A percentile compares a stretch with the other conserved stretches of the same genome.
These are phyloP conservation scores for Clarireedia monteithiana DNA, from an alignment of 2,329 filamentous ascomycete genomes.

Conservation along the genomic window DNA sequence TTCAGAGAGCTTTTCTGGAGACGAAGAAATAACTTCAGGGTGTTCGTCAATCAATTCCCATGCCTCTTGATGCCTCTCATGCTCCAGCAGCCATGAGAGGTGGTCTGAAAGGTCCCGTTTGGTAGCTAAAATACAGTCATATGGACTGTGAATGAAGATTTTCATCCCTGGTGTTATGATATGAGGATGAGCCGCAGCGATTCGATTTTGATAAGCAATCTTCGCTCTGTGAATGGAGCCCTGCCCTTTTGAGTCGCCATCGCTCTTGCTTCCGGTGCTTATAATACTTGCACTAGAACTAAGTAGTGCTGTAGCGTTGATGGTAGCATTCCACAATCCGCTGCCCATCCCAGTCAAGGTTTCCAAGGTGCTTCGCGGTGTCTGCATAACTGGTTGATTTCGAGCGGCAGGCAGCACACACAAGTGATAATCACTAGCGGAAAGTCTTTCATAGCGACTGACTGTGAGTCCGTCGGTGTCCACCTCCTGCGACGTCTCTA, in stretches of 20 bases:
- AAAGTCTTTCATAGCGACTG: conserved; percentile 78
- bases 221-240: conserved; percentile 30
- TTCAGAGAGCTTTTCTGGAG: conserved; percentile 35
- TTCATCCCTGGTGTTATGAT: conserved; percentile 51
- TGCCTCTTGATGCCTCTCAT: conserved; percentile 71
- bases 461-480: conserved; percentile 82
- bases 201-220: conserved; percentile 36
- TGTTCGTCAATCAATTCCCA: conserved; percentile 88
- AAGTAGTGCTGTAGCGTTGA: conserved; percentile 81
- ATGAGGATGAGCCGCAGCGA: conserved; percentile 22
- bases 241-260: conserved; percentile 44
- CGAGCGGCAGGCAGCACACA: conserved; percentile 72
- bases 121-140: conserved; percentile 89
- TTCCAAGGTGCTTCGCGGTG: conserved; percentile 68
- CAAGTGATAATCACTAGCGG: conserved; percentile 87
- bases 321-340: conserved; percentile 84
- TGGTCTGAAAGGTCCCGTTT: conserved; percentile 83
- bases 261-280: conserved; percentile 51
- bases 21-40: conserved; percentile 57
- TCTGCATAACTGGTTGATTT: conserved; percentile 49
- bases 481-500: conserved; percentile 72
- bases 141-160: conserved; percentile 93
- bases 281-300: conserved; percentile 74
- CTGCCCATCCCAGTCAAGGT: conserved; percentile 62
- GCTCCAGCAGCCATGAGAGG: conserved; percentile 76